Percentiles rank a stretch among this genome's conserved stretches.
phyloP scores from a whole-genome alignment of 352 stramenopile species.

The Peronosclerospora sorghi region DNA sequence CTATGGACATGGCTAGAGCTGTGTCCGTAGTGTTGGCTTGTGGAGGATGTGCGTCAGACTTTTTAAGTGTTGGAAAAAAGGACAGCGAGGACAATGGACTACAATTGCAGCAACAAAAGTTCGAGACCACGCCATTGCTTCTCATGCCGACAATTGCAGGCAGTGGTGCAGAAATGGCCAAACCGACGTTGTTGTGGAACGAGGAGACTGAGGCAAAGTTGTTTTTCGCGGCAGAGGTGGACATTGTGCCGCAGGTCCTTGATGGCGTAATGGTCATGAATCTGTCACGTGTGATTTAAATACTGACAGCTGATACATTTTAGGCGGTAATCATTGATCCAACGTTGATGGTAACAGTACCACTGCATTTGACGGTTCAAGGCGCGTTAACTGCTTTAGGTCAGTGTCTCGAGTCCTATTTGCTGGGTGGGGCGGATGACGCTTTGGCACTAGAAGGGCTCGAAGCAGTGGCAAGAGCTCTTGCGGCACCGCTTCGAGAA shows the following conservation, averaged over 20 bases:
- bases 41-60: constrained; percentile 26
- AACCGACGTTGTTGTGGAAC: constrained; percentile 41
- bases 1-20: constrained; percentile 48
- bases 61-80: constrained; percentile 5
- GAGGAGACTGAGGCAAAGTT: constrained; percentile 53
- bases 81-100: constrained; percentile 6
- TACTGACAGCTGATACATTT: constrained; percentile 2
- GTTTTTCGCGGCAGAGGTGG: constrained; percentile 21
- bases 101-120: constrained; percentile 12
- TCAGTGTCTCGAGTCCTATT: constrained; percentile 67
- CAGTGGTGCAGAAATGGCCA: constrained; percentile 42
- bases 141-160: constrained; percentile 54
- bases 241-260: constrained; percentile 37
- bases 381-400: constrained; percentile 50
- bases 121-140: constrained; percentile 27
- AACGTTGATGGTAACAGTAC: constrained; percentile 51
- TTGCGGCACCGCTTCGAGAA: constrained; percentile 43
- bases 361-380: constrained; percentile 38
- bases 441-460: constrained; percentile 49
- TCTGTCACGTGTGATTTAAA: constrained; percentile 3
- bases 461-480: constrained; percentile 36
- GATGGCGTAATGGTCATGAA: not conserved
- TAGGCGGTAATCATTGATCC: constrained; percentile 60
- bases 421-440: constrained; percentile 35
- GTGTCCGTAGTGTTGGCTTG: constrained; percentile 46